Conservation (phyloP, 805 yeast species). For the Lipomyces oligophaga region DNA sequence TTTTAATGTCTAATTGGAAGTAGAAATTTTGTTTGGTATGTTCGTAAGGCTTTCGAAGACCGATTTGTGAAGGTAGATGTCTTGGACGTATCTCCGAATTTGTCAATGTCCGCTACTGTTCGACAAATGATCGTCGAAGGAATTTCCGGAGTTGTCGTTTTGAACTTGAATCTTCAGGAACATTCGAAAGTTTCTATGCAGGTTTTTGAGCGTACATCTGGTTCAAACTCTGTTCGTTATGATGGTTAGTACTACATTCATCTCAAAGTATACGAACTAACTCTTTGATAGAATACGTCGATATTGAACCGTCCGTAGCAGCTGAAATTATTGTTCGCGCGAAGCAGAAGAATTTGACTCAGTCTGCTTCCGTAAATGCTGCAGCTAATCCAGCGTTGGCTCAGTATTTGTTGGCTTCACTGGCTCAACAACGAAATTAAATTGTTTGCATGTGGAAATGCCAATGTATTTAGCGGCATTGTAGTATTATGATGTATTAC, state of each 20-base stretch:
- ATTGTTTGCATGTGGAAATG: too few relatives aligned
- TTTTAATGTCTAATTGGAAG: background rate
- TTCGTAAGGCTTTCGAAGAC: conserved; percentile 41
- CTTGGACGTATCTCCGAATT: conserved; percentile 44
- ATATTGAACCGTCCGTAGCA: conserved; percentile 63
- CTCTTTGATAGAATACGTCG: conserved; percentile 50
- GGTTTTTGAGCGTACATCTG: conserved; percentile 64
- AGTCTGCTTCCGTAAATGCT: background rate
- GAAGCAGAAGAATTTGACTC: conserved; percentile 26
- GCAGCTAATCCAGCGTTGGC: conserved; percentile 49
- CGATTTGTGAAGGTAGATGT: conserved; percentile 44
- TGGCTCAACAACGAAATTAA: conserved; percentile 31
- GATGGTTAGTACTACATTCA: conserved; percentile 46
- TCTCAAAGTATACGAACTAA: background rate
- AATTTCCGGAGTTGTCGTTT: conserved; percentile 62
- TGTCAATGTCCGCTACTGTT: conserved; percentile 47
- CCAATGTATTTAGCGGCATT: too few relatives aligned
- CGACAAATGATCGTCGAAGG: conserved; percentile 81
- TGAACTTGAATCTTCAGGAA: conserved; percentile 47
- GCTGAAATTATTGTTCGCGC: conserved; percentile 48
- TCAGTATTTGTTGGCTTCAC: conserved; percentile 47
- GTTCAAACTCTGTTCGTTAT: conserved; percentile 60
- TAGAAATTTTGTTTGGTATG: conserved; percentile 43
- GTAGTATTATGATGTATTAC: too few relatives aligned
- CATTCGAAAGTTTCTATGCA: conserved; percentile 58